Evolutionary conservation across 768 basidiomycete genomes (phyloP).

Genomic region (Suillus occidentalis): DNA sequence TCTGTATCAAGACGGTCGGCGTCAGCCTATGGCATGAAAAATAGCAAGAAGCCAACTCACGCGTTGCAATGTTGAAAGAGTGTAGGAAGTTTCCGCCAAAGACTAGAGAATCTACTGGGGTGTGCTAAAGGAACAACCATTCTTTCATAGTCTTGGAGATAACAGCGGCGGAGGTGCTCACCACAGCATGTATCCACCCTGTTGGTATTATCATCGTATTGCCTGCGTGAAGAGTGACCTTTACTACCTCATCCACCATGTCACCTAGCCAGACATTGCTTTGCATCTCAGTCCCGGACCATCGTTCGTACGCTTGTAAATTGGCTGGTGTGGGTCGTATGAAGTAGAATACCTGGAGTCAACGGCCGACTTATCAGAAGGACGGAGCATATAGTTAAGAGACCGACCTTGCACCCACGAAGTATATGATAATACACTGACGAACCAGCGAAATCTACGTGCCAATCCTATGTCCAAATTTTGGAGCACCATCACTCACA

Average conservation of each 20-base stretch:
- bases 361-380: constrained; percentile 4
- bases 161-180: constrained; percentile 38
- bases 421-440: constrained; percentile 98
- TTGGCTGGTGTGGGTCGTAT: constrained; percentile 87
- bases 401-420: constrained; percentile 72
- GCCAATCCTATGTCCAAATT: constrained; percentile 76
- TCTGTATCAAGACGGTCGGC: constrained; percentile 46
- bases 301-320: constrained; percentile 85
- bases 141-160: constrained; percentile 9
- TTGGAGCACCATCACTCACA: not conserved
- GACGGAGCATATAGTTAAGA: not conserved
- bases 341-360: constrained; percentile 86
- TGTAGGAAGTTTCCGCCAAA: constrained; percentile 98
- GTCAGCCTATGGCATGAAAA: constrained; percentile 14
- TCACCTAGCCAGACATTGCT: constrained; percentile 90
- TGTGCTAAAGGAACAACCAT: constrained; percentile 55
- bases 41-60: constrained; percentile 44
- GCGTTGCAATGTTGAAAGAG: constrained; percentile 84
- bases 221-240: constrained; percentile 71
- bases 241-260: constrained; percentile 87
- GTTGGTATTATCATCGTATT: constrained; percentile 95
- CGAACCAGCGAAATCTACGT: constrained; percentile 96
- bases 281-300: constrained; percentile 92
- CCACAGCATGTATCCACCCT: constrained; percentile 98
- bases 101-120: constrained; percentile 88